A percentile compares a stretch with the other conserved stretches of the same genome.
Evolutionary conservation across 78 protist species (phyloP).

Genomic region (Parvularia atlantis): DNA sequence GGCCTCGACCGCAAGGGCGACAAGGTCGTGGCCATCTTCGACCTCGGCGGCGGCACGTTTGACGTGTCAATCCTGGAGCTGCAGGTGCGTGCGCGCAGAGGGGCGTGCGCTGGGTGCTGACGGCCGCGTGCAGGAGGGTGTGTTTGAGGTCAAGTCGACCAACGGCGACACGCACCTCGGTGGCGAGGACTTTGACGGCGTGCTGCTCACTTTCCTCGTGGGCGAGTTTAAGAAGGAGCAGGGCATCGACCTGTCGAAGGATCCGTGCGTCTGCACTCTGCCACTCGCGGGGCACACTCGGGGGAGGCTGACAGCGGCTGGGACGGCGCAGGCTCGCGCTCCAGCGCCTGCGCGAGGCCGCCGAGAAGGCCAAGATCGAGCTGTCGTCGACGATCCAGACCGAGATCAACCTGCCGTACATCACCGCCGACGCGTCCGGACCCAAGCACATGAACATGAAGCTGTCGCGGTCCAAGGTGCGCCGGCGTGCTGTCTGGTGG

Average conservation of each 20-base stretch:
- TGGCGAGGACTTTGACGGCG: conserved; percentile 98
- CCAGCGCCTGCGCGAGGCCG: conserved; percentile 95
- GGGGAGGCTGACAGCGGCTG: conserved; percentile 65
- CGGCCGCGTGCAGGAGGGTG: conserved; percentile 88
- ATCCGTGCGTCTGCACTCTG: too few species aligned
- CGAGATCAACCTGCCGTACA: conserved; percentile 95
- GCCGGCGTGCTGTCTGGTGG: too few species aligned
- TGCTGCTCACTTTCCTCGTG: conserved; percentile 50
- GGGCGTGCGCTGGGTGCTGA: too few species aligned
- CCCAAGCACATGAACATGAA: conserved; percentile 87
- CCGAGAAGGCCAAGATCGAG: conserved; percentile 95
- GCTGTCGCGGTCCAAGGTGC: conserved; percentile 76
- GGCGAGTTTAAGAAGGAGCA: conserved; percentile 72
- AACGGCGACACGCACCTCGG: conserved; percentile 99
- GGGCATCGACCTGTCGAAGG: conserved; percentile 21
- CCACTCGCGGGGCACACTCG: conserved; percentile 10
- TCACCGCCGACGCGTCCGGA: conserved; percentile 89
- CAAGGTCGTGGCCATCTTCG: conserved; percentile 79
- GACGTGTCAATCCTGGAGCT: conserved; percentile 96
- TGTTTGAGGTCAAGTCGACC: conserved; percentile 92
- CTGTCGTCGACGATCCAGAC: conserved; percentile 81
- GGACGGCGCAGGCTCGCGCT: conserved; percentile 83
- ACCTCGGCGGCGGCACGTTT: conserved; percentile 99
- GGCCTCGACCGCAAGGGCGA: conserved; percentile 64
- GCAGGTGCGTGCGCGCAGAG: too few species aligned